Conservation (phyloP, 305 asterid genomes). For the Ajuga reptans region DNA sequence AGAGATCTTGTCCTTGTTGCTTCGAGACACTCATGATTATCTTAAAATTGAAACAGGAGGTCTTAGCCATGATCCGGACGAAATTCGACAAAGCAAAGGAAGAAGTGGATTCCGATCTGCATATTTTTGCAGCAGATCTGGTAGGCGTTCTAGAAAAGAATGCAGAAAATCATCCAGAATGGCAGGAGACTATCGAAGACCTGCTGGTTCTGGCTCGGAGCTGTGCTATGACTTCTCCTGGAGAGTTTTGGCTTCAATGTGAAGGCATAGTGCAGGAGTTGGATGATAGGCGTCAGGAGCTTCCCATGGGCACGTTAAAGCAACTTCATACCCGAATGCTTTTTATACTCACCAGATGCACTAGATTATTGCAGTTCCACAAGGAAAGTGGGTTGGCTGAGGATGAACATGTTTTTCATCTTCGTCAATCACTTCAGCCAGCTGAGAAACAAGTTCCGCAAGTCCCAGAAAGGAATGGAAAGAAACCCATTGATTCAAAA, state of each 20-base stretch:
- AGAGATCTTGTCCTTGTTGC: slow-evolving; percentile 16
- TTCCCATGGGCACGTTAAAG: slow-evolving; percentile 86
- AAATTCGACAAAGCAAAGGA: slow-evolving; percentile 98
- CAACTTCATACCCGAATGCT: slow-evolving; percentile 99
- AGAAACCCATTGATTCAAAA: slow-evolving; percentile 41
- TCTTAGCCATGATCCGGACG: slow-evolving; percentile 73
- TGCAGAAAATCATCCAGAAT: slow-evolving; percentile 82
- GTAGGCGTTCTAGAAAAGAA: slow-evolving; percentile 89
- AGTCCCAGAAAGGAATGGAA: slow-evolving; percentile 37
- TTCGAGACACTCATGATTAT: slow-evolving; percentile 22
- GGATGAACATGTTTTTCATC: slow-evolving; percentile 64
- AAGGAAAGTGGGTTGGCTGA: slow-evolving; percentile 93
- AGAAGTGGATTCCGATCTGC: slow-evolving; percentile 96
- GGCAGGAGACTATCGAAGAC: slow-evolving; percentile 98
- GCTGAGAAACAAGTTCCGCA: slow-evolving; percentile 45
- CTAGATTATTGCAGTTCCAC: slow-evolving; percentile 90
- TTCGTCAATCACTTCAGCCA: slow-evolving; percentile 85
- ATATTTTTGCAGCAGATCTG: slow-evolving; percentile 87
- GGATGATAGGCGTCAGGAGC: slow-evolving; percentile 97
- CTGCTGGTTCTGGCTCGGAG: slow-evolving; percentile 82
- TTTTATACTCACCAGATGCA: slow-evolving; percentile 95
- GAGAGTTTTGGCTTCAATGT: slow-evolving; percentile 98
- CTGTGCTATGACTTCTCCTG: slow-evolving; percentile 94
- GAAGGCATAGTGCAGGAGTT: slow-evolving; percentile 98
- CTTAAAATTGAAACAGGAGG: slow-evolving; percentile 54